Conservation (phyloP, 2,329 filamentous ascomycete genomes). For the Fusarium pilosicola region DNA sequence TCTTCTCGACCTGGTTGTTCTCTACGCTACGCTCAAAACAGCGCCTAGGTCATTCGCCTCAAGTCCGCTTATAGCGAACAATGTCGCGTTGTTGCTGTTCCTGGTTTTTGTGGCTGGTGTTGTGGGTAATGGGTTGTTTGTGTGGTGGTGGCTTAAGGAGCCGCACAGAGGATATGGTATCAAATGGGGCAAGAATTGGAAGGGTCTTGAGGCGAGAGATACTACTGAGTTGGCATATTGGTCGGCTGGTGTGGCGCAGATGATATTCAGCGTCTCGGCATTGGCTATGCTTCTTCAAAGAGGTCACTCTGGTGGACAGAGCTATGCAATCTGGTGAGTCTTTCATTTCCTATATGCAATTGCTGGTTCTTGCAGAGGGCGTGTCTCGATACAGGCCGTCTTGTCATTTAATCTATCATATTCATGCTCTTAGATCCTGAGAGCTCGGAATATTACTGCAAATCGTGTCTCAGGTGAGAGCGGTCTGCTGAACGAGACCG, state of each 20-base stretch:
- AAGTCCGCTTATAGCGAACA: conserved; percentile 53
- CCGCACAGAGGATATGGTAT: conserved; percentile 54
- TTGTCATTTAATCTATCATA: background rate
- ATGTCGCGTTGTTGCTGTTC: conserved; percentile 52
- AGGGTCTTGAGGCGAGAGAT: conserved; percentile 54
- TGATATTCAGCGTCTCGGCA: conserved; percentile 52
- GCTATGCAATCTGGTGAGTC: conserved; percentile 61
- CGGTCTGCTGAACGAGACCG: background rate
- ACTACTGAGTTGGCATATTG: conserved; percentile 62
- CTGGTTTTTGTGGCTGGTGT: conserved; percentile 51
- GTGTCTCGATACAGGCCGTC: conserved; percentile 22
- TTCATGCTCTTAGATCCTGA: conserved; percentile 1
- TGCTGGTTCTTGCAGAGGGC: conserved; percentile 15
- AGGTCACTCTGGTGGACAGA: conserved; percentile 59
- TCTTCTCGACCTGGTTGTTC: conserved; percentile 58
- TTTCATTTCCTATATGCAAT: conserved; percentile 36
- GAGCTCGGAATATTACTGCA: conserved; percentile 8
- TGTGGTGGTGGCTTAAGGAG: conserved; percentile 58
- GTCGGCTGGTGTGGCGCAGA: conserved; percentile 57
- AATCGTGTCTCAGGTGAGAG: conserved; percentile 22
- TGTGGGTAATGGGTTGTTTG: conserved; percentile 55
- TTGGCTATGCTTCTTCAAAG: conserved; percentile 57
- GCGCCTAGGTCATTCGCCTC: conserved; percentile 55
- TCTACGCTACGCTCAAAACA: conserved; percentile 58
- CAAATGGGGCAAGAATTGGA: conserved; percentile 58